A percentile compares a stretch with the other conserved stretches of the same genome.
Conservation (phyloP, 2,329 filamentous ascomycete species). For the Trichoderma asperellum region DNA sequence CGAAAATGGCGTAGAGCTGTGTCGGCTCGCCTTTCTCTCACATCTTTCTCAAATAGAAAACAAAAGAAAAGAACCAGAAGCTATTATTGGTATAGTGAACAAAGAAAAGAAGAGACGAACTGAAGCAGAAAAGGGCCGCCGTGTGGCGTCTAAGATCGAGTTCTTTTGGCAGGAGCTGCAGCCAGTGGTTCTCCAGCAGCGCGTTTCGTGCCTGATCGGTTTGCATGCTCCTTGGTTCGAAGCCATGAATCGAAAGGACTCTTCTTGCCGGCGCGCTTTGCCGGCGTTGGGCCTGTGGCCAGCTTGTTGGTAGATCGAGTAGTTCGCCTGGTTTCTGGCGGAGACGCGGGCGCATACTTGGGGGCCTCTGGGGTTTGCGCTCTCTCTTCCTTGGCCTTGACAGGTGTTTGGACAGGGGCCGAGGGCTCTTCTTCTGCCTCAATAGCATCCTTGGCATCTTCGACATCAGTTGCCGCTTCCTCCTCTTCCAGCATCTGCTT, state of each 20-base stretch:
- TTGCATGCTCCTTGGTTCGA: slow-evolving; percentile 61
- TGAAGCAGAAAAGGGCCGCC: neutral
- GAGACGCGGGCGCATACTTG: slow-evolving; percentile 61
- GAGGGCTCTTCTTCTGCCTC: slow-evolving; percentile 34
- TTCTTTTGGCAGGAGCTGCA: slow-evolving; percentile 42
- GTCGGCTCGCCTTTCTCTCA: slow-evolving; percentile 14
- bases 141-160: slow-evolving; percentile 39
- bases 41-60: neutral
- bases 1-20: slow-evolving; percentile 5
- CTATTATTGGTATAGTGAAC: slow-evolving; percentile 28
- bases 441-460: slow-evolving; percentile 59
- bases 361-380: slow-evolving; percentile 58
- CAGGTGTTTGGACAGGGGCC: slow-evolving; percentile 44
- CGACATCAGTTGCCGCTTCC: slow-evolving; percentile 63
- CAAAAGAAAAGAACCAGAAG: slow-evolving; percentile 4
- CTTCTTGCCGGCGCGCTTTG: slow-evolving; percentile 45
- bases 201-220: slow-evolving; percentile 53
- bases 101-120: slow-evolving; percentile 14
- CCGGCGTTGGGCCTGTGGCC: slow-evolving; percentile 46
- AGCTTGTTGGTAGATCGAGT: slow-evolving; percentile 62
- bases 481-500: slow-evolving; percentile 57
- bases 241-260: slow-evolving; percentile 72
- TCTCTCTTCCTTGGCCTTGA: slow-evolving; percentile 38
- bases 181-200: slow-evolving; percentile 40
- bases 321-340: slow-evolving; percentile 63